Conservation (phyloP, 495 filamentous ascomycete species). For the Durotheca rogersii region DNA sequence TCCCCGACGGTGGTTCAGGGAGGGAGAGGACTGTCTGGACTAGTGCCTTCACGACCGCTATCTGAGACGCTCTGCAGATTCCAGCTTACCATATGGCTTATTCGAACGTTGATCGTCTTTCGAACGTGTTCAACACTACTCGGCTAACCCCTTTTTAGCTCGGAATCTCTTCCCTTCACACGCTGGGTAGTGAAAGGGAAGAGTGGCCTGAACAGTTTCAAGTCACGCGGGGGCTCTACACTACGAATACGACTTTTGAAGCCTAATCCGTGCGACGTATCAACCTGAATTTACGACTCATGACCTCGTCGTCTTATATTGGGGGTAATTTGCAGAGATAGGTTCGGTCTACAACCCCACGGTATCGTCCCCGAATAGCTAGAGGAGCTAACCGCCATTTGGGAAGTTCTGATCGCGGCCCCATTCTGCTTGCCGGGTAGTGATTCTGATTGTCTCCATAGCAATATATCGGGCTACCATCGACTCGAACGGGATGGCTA, state of each 20-base stretch:
- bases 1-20: constrained; percentile 37
- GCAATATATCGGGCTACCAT: constrained; percentile 25
- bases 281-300: constrained; percentile 32
- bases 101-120: constrained; percentile 34
- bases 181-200: too few species aligned
- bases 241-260: constrained; percentile 5
- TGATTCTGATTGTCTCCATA: constrained; percentile 37
- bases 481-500: constrained; percentile 37
- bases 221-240: too few species aligned
- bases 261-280: constrained; percentile 6
- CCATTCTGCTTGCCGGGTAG: constrained; percentile 42
- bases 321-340: constrained; percentile 39
- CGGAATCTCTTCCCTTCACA: not conserved
- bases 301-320: constrained; percentile 27
- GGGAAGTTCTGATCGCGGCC: constrained; percentile 41
- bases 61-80: constrained; percentile 38
- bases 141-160: constrained; percentile 2
- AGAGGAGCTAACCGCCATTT: constrained; percentile 40
- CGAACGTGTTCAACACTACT: constrained; percentile 36
- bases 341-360: constrained; percentile 35
- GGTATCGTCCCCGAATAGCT: constrained; percentile 39
- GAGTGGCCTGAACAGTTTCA: too few species aligned
- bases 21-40: constrained; percentile 39
- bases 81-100: constrained; percentile 37
- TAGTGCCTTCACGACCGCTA: constrained; percentile 32